Evolutionary conservation across 2,329 filamentous ascomycete species (phyloP).

Genomic region (Curvularia lunata): DNA sequence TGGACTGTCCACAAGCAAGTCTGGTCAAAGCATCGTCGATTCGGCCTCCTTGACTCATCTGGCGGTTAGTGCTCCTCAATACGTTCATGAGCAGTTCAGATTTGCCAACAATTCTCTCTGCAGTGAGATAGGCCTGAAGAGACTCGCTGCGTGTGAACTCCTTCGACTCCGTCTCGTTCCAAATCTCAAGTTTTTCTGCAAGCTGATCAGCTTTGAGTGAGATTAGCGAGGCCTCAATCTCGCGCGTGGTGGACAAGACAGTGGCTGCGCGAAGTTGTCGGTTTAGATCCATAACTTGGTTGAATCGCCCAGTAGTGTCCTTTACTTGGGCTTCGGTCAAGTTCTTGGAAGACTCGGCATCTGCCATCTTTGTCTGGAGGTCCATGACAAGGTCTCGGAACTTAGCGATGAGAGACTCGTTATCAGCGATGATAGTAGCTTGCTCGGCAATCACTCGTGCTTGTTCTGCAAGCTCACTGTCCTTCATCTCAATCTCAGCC

Average conservation of each 20-base stretch:
- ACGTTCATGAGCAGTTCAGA: conserved; percentile 52
- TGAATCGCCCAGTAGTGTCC: conserved; percentile 84
- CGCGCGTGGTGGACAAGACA: conserved; percentile 90
- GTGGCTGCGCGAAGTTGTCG: conserved; percentile 90
- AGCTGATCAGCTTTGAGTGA: conserved; percentile 89
- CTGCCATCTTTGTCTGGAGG: conserved; percentile 84
- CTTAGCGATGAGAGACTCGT: conserved; percentile 86
- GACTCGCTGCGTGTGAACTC: conserved; percentile 74
- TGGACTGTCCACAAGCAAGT: conserved; percentile 67
- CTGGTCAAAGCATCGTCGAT: conserved; percentile 81
- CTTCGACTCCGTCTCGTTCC: conserved; percentile 61
- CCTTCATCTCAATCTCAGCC: conserved; percentile 88
- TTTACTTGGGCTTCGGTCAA: conserved; percentile 93
- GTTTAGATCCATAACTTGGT: conserved; percentile 96
- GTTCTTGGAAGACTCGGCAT: conserved; percentile 89
- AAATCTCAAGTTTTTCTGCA: conserved; percentile 82
- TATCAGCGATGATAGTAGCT: conserved; percentile 80
- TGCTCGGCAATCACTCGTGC: conserved; percentile 74
- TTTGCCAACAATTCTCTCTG: conserved; percentile 89
- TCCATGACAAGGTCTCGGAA: conserved; percentile 89
- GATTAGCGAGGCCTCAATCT: conserved; percentile 87
- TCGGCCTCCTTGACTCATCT: conserved; percentile 68
- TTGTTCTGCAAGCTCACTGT: conserved; percentile 83
- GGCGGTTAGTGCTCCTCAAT: conserved; percentile 54
- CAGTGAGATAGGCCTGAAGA: conserved; percentile 84